Percentiles rank a stretch among this genome's conserved stretches.
phyloP scores from a whole-genome alignment of 2,329 filamentous ascomycete species.

The Tolypocladium nubicola region DNA sequence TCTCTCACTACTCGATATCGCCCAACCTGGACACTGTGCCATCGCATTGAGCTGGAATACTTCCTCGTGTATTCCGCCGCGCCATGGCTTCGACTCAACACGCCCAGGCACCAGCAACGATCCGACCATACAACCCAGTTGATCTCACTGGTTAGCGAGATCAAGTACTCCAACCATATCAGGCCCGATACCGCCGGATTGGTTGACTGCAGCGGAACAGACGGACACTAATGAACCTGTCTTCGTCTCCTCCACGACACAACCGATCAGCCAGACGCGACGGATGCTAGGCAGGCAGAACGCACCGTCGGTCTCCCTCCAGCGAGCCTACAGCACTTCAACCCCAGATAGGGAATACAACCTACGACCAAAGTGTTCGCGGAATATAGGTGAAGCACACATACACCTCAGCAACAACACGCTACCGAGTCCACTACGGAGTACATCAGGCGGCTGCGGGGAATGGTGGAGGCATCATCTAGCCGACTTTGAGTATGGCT shows the following conservation, averaged over 20 bases:
- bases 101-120: neutral
- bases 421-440: no score
- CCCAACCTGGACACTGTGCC: no score
- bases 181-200: neutral
- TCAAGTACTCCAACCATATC: neutral
- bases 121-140: neutral
- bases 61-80: neutral
- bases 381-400: neutral
- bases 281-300: neutral
- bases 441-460: no score
- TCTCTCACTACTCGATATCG: no score
- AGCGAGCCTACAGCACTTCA: neutral
- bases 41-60: no score
- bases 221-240: neutral
- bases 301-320: neutral
- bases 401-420: neutral
- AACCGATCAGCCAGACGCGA: neutral
- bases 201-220: neutral
- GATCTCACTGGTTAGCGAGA: neutral
- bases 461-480: neutral
- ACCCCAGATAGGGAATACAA: neutral
- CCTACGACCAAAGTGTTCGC: neutral
- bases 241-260: neutral
- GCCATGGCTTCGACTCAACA: neutral
- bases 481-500: neutral